phyloP scores from a whole-genome alignment of 768 basidiomycete species.

The Suillus sp. region DNA sequence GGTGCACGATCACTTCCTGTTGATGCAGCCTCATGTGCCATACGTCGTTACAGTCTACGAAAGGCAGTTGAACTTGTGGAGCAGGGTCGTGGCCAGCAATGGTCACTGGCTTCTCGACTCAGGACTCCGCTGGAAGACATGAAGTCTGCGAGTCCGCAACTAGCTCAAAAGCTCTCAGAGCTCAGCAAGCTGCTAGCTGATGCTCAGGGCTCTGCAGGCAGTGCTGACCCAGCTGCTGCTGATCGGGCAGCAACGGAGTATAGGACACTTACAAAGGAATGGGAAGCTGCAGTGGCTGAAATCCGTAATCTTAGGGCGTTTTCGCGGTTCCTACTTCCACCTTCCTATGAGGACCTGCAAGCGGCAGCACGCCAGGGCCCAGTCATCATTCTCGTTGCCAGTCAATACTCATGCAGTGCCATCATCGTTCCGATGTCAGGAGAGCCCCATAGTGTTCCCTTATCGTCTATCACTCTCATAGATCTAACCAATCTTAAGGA shows the following conservation, averaged over 20 bases:
- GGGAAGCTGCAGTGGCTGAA: slow-evolving; percentile 10
- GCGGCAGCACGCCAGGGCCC: slow-evolving; percentile 21
- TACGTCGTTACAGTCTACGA: slow-evolving; percentile 23
- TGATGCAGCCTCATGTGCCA: slow-evolving; percentile 29
- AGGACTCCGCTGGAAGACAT: slow-evolving; percentile 30
- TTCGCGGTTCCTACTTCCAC: slow-evolving; percentile 15
- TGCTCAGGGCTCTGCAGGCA: neutral
- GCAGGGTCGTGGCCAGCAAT: slow-evolving; percentile 33
- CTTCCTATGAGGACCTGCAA: slow-evolving; percentile 15
- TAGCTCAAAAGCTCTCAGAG: neutral
- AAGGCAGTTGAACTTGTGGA: slow-evolving; percentile 34
- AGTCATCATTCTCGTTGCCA: slow-evolving; percentile 22
- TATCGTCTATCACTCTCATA: slow-evolving; percentile 19
- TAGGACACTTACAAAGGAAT: slow-evolving; percentile 12
- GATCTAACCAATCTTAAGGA: slow-evolving; percentile 17
- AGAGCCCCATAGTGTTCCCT: slow-evolving; percentile 17
- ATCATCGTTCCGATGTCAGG: slow-evolving; percentile 11
- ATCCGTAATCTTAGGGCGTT: slow-evolving; percentile 16
- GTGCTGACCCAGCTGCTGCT: neutral
- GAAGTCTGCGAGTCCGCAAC: slow-evolving; percentile 6
- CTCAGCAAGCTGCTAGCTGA: neutral
- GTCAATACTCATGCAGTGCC: slow-evolving; percentile 19
- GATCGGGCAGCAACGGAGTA: slow-evolving; percentile 13
- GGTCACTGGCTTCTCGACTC: slow-evolving; percentile 33
- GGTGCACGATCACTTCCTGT: slow-evolving; percentile 25